Evolutionary conservation across 1,139 yeast genomes (phyloP).

Genomic region (Scheffersomyces parashehatae): DNA sequence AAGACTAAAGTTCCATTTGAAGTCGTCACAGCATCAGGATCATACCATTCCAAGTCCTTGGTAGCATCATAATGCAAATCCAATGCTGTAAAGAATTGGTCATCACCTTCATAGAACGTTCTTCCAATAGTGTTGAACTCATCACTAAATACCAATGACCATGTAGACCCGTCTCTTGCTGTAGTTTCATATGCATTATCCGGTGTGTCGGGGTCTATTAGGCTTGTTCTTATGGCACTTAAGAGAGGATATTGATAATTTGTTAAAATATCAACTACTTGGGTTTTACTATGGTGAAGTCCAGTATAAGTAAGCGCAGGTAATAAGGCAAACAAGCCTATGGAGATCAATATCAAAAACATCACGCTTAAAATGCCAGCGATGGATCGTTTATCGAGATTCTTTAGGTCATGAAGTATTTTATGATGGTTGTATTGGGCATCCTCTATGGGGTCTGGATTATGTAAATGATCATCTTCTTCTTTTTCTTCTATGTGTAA

Average conservation of each 20-base stretch:
- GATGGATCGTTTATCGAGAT: conserved; percentile 22
- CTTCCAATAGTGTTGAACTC: conserved; percentile 31
- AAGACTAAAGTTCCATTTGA: conserved; percentile 26
- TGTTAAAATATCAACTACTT: conserved; percentile 20
- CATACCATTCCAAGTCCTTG: conserved; percentile 33
- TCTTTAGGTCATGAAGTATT: conserved; percentile 22
- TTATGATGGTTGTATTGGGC: conserved; percentile 28
- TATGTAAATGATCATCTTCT: conserved; percentile 29
- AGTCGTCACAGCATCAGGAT: conserved; percentile 33
- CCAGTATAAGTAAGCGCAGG: conserved; percentile 28
- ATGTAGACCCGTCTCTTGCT: conserved; percentile 17
- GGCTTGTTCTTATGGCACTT: conserved; percentile 23
- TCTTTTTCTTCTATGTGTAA: conserved; percentile 27
- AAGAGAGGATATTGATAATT: conserved; percentile 23
- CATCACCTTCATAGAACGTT: conserved; percentile 32
- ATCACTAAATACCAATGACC: conserved; percentile 29
- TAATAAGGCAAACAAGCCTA: conserved; percentile 20
- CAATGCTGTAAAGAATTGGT: conserved; percentile 30
- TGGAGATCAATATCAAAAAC: conserved; percentile 15
- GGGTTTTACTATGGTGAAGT: conserved; percentile 12
- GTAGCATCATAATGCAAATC: conserved; percentile 32
- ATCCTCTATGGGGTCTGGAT: conserved; percentile 29
- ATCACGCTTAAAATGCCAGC: conserved; percentile 23
- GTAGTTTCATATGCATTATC: conserved; percentile 12
- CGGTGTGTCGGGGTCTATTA: conserved; percentile 32